Evolutionary conservation across 78 protist genomes (phyloP).

Genomic region (Isochrysis galbana): DNA sequence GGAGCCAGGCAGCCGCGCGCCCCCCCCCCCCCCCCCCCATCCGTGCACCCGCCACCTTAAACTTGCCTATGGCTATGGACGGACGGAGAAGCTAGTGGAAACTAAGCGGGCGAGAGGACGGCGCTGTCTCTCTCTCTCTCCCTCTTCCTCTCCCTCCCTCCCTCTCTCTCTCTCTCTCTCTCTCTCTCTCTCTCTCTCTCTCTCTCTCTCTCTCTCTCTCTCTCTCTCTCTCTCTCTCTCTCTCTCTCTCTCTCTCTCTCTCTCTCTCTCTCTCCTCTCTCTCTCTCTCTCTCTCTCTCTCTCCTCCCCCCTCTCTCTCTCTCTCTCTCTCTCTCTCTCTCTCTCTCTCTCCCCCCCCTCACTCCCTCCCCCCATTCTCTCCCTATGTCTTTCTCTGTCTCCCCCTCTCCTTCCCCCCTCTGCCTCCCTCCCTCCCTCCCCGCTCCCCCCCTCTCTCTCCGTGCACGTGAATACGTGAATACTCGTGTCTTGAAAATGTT

Average conservation of each 20-base stretch:
- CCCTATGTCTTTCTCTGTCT: background rate
- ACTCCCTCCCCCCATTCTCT: background rate
- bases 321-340: constrained; percentile 5
- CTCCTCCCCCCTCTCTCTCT: background rate
- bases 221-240: constrained; percentile 19
- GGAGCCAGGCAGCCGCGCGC: too few species aligned
- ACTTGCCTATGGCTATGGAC: too few species aligned
- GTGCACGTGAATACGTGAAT: background rate
- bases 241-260: background rate
- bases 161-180: constrained; percentile 21
- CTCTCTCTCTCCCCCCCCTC: background rate
- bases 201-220: background rate
- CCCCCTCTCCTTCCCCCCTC: background rate
- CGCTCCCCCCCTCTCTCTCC: background rate
- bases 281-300: background rate
- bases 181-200: background rate
- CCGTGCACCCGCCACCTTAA: too few species aligned
- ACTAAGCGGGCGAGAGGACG: too few species aligned
- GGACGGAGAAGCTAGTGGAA: too few species aligned
- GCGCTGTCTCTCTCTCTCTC: background rate
- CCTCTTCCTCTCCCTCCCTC: background rate
- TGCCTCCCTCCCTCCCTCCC: background rate
- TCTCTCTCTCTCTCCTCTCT: background rate
- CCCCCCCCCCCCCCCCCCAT: too few species aligned
- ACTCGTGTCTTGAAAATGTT: too few species aligned